Conservation (phyloP, 495 filamentous ascomycete species). For the Friedmanniomyces endolithicus region DNA sequence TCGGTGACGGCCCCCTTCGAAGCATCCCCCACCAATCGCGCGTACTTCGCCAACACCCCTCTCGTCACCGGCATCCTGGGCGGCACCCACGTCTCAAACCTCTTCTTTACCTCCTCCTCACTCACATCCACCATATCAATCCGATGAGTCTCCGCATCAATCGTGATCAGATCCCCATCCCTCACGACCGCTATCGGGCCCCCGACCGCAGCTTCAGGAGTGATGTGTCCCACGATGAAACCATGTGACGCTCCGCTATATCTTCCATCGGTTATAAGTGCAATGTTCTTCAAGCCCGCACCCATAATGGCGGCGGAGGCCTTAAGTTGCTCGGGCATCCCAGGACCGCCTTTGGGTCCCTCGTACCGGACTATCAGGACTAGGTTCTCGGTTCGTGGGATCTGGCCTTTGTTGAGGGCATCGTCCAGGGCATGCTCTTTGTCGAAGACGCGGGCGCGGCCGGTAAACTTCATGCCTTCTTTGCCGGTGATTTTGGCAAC, state of each 20-base stretch:
- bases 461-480: conserved; percentile 73
- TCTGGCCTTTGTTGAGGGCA: conserved; percentile 57
- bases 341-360: conserved; percentile 87
- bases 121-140: conserved; percentile 64
- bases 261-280: conserved; percentile 84
- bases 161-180: conserved; percentile 76
- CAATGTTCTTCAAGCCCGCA: conserved; percentile 75
- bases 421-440: conserved; percentile 70
- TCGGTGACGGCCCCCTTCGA: conserved; percentile 48
- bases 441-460: conserved; percentile 78
- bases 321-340: conserved; percentile 96
- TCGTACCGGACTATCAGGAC: conserved; percentile 92
- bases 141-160: conserved; percentile 68
- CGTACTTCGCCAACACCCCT: conserved; percentile 87
- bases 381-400: conserved; percentile 69
- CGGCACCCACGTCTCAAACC: conserved; percentile 59
- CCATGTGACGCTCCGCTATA: conserved; percentile 87
- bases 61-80: conserved; percentile 65
- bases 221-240: conserved; percentile 92
- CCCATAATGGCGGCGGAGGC: conserved; percentile 87
- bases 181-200: conserved; percentile 71
- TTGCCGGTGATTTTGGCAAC: conserved; percentile 98
- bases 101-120: conserved; percentile 56
- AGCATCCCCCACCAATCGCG: conserved; percentile 57
- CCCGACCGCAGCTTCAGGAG: conserved; percentile 76